Evolutionary conservation across 768 basidiomycete genomes (phyloP), one percentile per base, ranked within the genome.

Genomic region (Dioszegia crocea): DNA sequence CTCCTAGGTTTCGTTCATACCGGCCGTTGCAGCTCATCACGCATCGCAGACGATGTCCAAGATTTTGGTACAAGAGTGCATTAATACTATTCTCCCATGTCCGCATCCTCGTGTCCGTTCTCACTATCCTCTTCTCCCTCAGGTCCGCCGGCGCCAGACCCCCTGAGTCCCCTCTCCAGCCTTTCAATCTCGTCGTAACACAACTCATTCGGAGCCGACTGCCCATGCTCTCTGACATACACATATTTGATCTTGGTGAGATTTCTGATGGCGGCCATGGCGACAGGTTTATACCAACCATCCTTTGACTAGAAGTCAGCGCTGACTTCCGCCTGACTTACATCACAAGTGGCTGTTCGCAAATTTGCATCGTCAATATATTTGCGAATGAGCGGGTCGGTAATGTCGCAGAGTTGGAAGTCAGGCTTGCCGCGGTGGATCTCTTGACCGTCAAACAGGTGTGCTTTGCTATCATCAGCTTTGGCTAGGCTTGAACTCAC

Each of bases 341-440:
- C 91, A 70, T 90, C 81, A 73, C 89, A 91, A 12, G 76, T 80
- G 60, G 88, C 86, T 31, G 85, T 83, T 17, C 88, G 78, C 44
- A 84, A 86, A 16, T 84, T 82, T 4, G 84, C 81, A 58, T 87
- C 84, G 60, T 87, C 82, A 51, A 98, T 89, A 83, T 93, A 86
- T 36, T 81, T 81, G 64, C 84, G 84, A 47, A 96, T 77, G 83
- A 92, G 86, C 5, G 86, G 85, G 73, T 99, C 96, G 6, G 81
- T 78, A 63, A 99, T 88, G 74, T 99, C 96, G 75, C 89, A 89
- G 5, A 99, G 81, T 76, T 98, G 96, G 78, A 90, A 99, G 17
- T 91, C 89, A 1, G 91, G 91, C 0, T 89, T 88, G 75, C 94
- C 88, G 66, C 87, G 86, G 44, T 86, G 84, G 45, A 91, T 77